A percentile compares a stretch with the other conserved stretches of the same genome.
Evolutionary conservation across 2,329 filamentous ascomycete genomes (phyloP).

Genomic region (Clarireedia paspali): DNA sequence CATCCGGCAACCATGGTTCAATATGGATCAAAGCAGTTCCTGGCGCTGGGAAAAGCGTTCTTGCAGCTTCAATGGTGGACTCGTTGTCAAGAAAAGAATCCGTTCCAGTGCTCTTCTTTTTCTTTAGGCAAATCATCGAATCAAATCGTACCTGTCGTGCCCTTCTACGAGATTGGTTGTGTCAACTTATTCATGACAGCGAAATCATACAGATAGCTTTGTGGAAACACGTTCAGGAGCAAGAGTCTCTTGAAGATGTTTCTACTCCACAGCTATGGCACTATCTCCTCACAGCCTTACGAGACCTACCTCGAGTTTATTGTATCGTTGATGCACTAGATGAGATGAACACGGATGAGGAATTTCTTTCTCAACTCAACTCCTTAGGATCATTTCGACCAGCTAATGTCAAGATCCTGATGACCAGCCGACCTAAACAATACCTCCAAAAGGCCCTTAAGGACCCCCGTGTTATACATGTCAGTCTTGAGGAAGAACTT

Average conservation of each 20-base stretch:
- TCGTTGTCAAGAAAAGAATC: background rate
- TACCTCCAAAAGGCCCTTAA: constrained; percentile 29
- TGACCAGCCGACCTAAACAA: constrained; percentile 36
- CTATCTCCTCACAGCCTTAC: constrained; percentile 20
- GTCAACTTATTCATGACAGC: constrained; percentile 28
- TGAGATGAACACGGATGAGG: constrained; percentile 37
- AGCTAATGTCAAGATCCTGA: constrained; percentile 32
- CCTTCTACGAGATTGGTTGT: constrained; percentile 29
- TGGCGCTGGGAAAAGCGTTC: constrained; percentile 38
- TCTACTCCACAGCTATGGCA: constrained; percentile 26
- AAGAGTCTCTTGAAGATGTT: constrained; percentile 8
- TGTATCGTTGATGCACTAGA: constrained; percentile 44
- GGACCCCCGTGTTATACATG: constrained; percentile 19
- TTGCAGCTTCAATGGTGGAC: constrained; percentile 25
- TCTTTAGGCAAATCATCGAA: constrained; percentile 32
- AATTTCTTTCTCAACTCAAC: constrained; percentile 31
- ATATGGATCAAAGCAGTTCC: constrained; percentile 41
- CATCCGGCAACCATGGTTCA: constrained; percentile 29
- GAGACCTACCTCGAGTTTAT: constrained; percentile 26
- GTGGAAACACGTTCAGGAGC: background rate
- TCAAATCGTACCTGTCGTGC: constrained; percentile 25
- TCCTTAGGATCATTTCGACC: constrained; percentile 29
- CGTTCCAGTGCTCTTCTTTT: constrained; percentile 31
- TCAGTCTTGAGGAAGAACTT: constrained; percentile 32
- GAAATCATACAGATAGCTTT: background rate